These are phyloP conservation scores for Auricularia sp. DNA, from an alignment of 768 basidiomycete species.

Conservation along the genomic window DNA sequence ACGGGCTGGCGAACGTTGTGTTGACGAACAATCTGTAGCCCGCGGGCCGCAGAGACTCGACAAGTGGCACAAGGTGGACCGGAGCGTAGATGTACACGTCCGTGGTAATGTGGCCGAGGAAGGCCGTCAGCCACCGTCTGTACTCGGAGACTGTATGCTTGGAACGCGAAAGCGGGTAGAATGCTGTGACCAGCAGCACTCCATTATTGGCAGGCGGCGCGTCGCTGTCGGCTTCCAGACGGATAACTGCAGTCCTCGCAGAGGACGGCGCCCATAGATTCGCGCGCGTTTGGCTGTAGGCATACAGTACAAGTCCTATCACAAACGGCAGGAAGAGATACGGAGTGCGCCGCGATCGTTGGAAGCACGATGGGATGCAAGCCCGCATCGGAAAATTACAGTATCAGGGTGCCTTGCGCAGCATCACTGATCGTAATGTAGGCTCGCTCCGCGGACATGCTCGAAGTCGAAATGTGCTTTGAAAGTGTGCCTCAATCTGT, in stretches of 20 bases:
- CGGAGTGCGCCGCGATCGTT: neutral
- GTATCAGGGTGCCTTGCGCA: too few relatives aligned
- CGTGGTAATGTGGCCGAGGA: constrained; percentile 33
- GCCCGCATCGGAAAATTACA: neutral
- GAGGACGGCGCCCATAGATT: neutral
- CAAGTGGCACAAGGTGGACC: constrained; percentile 24
- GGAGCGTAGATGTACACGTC: constrained; percentile 47
- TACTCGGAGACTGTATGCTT: constrained; percentile 40
- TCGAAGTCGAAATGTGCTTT: too few relatives aligned
- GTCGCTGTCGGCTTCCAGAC: neutral
- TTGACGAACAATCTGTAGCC: constrained; percentile 28
- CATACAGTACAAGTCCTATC: neutral
- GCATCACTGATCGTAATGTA: too few relatives aligned
- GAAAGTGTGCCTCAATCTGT: too few relatives aligned
- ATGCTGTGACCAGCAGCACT: constrained; percentile 43
- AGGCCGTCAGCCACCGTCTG: constrained; percentile 31
- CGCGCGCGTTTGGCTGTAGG: neutral
- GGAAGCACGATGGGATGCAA: neutral
- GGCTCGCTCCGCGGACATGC: too few relatives aligned
- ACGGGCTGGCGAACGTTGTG: constrained; percentile 36
- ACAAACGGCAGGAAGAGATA: neutral
- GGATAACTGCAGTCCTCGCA: neutral
- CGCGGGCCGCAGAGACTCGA: constrained; percentile 22
- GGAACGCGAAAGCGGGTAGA: constrained; percentile 40
- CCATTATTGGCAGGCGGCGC: neutral